A percentile compares a stretch with the other conserved stretches of the same genome.
Conservation (phyloP, 805 yeast species). For the Candida xiaguanensis region DNA sequence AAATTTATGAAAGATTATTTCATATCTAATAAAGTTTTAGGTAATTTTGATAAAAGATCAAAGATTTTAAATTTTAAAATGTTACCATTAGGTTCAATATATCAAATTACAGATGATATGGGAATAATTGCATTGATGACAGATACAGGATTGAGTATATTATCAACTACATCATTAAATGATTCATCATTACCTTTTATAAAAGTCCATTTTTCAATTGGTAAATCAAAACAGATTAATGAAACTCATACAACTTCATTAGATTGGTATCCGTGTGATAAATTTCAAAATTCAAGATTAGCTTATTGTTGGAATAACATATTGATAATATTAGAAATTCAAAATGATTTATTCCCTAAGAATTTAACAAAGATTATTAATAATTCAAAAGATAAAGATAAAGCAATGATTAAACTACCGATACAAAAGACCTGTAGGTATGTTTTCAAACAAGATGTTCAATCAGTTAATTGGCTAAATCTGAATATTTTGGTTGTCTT, state of each 20-base stretch:
- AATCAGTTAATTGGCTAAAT: conserved; percentile 54
- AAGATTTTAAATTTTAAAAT: conserved; percentile 33
- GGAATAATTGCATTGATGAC: conserved; percentile 63
- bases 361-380: conserved; percentile 23
- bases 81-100: conserved; percentile 59
- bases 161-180: conserved; percentile 50
- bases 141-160: conserved; percentile 43
- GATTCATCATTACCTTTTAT: conserved; percentile 19
- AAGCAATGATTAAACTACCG: conserved; percentile 26
- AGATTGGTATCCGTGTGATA: conserved; percentile 58
- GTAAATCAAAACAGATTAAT: conserved; percentile 39
- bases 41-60: conserved; percentile 26
- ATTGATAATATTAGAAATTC: conserved; percentile 52
- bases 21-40: conserved; percentile 49
- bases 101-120: conserved; percentile 51
- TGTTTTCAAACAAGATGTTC: conserved; percentile 29
- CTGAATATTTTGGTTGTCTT: conserved; percentile 24
- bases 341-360: conserved; percentile 29
- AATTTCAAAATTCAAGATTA: conserved; percentile 37
- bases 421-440: conserved; percentile 22
- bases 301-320: conserved; percentile 70
- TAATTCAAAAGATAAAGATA: conserved; percentile 37
- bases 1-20: conserved; percentile 50
- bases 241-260: conserved; percentile 34
- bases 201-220: conserved; percentile 51